Evolutionary conservation across 1,284 basidiomycete genomes (phyloP).

Genomic region (Filobasidium uniguttulatum): DNA sequence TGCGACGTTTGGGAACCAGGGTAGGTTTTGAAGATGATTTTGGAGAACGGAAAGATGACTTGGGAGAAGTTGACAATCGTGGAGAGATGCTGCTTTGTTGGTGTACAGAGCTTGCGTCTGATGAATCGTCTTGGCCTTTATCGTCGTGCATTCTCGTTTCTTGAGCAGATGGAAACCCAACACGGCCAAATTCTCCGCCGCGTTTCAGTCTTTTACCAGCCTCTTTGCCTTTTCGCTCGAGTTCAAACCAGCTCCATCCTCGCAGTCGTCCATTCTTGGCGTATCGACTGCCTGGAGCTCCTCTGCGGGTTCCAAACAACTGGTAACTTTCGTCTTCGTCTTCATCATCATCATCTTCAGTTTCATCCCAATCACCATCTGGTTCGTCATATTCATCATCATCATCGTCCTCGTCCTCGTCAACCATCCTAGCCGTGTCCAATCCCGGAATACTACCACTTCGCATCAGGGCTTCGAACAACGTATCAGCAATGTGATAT

Average conservation of each 20-base stretch:
- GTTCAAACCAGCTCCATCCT: slow-evolving; percentile 31
- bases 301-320: slow-evolving; percentile 10
- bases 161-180: slow-evolving; percentile 34
- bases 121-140: neutral
- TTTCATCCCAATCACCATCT: slow-evolving; percentile 17
- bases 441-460: slow-evolving; percentile 2
- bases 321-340: neutral
- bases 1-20: too few species aligned
- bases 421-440: neutral
- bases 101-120: too few species aligned
- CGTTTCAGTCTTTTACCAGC: slow-evolving; percentile 57
- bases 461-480: slow-evolving; percentile 3
- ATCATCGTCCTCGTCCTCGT: neutral
- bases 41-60: neutral
- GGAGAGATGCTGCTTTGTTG: neutral
- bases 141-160: slow-evolving; percentile 5
- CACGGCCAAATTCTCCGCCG: slow-evolving; percentile 73
- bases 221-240: slow-evolving; percentile 52
- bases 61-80: neutral
- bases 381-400: slow-evolving; percentile 9
- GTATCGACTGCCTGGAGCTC: slow-evolving; percentile 17
- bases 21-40: neutral
- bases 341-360: slow-evolving; percentile 12
- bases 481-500: slow-evolving; percentile 1
- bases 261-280: slow-evolving; percentile 15